Percentiles rank a stretch among this genome's conserved stretches.
Conservation (phyloP, 164 flowering plant species). For the Chloranthus sessilifolius region DNA sequence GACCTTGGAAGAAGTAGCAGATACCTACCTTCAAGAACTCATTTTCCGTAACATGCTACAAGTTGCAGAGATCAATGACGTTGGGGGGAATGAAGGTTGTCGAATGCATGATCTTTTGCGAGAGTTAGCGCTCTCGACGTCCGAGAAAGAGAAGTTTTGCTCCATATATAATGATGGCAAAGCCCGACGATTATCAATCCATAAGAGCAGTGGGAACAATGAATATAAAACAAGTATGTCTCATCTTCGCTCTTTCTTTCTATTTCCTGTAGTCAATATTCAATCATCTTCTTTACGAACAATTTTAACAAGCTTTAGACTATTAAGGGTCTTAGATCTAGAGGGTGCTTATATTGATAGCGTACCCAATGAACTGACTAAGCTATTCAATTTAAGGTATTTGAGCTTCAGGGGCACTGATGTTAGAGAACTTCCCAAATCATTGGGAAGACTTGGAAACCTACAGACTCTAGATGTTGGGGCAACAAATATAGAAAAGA, state of each 20-base stretch:
- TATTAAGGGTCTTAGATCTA: constrained; percentile 32
- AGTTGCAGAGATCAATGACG: constrained; percentile 16
- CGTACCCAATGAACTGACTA: constrained; percentile 6
- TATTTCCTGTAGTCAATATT: constrained; percentile 12
- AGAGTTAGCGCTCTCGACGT: constrained; percentile 27
- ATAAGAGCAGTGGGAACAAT: constrained; percentile 10
- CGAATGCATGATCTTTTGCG: constrained; percentile 46
- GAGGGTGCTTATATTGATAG: constrained; percentile 10
- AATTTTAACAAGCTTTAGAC: constrained; percentile 12
- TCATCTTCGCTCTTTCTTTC: constrained; percentile 30
- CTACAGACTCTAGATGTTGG: constrained; percentile 16
- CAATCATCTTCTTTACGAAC: constrained; percentile 12
- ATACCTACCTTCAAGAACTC: constrained; percentile 4
- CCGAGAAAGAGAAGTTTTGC: constrained; percentile 22
- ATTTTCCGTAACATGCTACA: constrained; percentile 1
- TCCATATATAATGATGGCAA: constrained; percentile 7
- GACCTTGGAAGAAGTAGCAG: constrained; percentile 3
- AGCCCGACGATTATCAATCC: constrained; percentile 24
- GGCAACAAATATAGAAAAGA: constrained; percentile 1
- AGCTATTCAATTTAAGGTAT: constrained; percentile 20
- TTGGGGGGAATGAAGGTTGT: constrained; percentile 29
- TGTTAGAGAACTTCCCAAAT: constrained; percentile 12
- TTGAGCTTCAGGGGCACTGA: constrained; percentile 12
- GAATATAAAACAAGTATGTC: constrained; percentile 3
- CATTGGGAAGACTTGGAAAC: constrained; percentile 14